Percentiles rank a stretch among this genome's conserved stretches.
Conservation (phyloP, 2,329 filamentous ascomycete genomes). For the Beauveria australis region DNA sequence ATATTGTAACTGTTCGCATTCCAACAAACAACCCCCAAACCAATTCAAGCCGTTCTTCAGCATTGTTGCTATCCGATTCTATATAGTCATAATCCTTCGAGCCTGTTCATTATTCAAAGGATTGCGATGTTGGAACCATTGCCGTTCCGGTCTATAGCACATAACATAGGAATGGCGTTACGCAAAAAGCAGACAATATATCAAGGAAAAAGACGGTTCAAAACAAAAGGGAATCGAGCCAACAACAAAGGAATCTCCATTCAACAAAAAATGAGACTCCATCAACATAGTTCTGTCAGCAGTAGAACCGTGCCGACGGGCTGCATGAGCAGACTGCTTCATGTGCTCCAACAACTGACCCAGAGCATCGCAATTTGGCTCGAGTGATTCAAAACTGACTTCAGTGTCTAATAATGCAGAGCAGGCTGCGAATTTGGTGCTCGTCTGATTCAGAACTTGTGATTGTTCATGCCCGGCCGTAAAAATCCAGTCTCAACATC, state of each 20-base stretch:
- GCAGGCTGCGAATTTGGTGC: neutral
- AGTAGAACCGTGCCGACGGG: neutral
- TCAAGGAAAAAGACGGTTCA: neutral
- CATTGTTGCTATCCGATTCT: neutral
- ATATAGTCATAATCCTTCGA: neutral
- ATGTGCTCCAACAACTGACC: neutral
- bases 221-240: neutral
- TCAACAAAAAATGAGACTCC: neutral
- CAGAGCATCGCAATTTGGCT: neutral
- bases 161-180: neutral
- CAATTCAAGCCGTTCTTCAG: neutral
- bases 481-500: neutral
- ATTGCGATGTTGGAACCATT: neutral
- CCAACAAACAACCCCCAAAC: neutral
- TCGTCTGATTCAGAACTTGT: neutral
- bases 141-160: neutral
- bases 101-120: neutral
- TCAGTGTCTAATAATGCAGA: neutral
- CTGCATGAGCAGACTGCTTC: neutral
- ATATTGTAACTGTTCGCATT: neutral
- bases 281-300: neutral
- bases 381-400: neutral
- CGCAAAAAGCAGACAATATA: neutral
- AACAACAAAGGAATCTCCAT: neutral
- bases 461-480: neutral